Evolutionary conservation across 352 stramenopile genomes (phyloP).

Genomic region (Blastocystis sp.): DNA sequence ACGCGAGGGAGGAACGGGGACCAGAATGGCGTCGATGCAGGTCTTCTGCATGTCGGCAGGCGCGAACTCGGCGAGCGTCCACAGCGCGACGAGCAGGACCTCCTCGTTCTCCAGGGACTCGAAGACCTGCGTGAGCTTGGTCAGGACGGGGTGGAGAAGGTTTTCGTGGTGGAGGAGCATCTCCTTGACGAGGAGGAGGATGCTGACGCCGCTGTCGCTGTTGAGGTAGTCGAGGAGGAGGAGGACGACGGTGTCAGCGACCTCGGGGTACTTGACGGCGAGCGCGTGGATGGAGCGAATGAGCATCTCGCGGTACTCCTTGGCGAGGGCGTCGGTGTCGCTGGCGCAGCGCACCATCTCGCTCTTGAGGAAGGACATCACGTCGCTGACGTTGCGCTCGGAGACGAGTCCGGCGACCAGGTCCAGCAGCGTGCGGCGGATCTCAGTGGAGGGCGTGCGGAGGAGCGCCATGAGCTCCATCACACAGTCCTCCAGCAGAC

Average conservation of each 20-base stretch:
- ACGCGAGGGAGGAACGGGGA: slow-evolving; percentile 62
- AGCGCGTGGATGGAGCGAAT: slow-evolving; percentile 93
- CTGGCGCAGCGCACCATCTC: slow-evolving; percentile 69
- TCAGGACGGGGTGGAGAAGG: slow-evolving; percentile 78
- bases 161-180: slow-evolving; percentile 90
- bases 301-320: slow-evolving; percentile 92
- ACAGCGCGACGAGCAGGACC: slow-evolving; percentile 91
- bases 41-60: slow-evolving; percentile 69
- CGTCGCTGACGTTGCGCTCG: slow-evolving; percentile 86
- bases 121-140: slow-evolving; percentile 85
- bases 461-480: slow-evolving; percentile 97
- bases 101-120: slow-evolving; percentile 80
- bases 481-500: slow-evolving; percentile 87
- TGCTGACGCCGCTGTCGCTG: slow-evolving; percentile 87
- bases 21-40: slow-evolving; percentile 76
- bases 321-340: slow-evolving; percentile 73
- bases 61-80: slow-evolving; percentile 84
- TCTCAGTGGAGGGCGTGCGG: slow-evolving; percentile 84
- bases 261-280: slow-evolving; percentile 88
- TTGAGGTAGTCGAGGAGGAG: slow-evolving; percentile 96
- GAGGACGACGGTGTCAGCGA: slow-evolving; percentile 90
- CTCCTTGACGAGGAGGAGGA: slow-evolving; percentile 92
- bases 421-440: slow-evolving; percentile 90
- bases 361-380: slow-evolving; percentile 69
- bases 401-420: slow-evolving; percentile 93